These are phyloP conservation scores for Sugiyamaella japonica DNA, from an alignment of 1,139 yeast genomes.

Conservation along the genomic window DNA sequence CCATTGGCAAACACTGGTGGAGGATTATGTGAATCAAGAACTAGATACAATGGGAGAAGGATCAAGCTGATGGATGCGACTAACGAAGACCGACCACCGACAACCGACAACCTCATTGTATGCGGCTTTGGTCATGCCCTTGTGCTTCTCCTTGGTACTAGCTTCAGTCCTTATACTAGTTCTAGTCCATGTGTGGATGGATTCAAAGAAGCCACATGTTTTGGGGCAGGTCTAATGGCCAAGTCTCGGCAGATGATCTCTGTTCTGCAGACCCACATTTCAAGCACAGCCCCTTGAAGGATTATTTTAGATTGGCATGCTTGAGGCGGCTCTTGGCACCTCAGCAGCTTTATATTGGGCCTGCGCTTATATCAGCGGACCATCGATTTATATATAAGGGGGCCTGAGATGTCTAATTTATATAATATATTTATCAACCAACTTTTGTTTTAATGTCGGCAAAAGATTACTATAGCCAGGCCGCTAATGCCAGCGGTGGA, in stretches of 20 bases:
- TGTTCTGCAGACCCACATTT: neutral
- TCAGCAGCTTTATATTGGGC: neutral
- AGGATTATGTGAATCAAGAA: slow-evolving; percentile 23
- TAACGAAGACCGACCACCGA: neutral
- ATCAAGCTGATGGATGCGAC: neutral
- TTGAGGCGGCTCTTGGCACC: neutral
- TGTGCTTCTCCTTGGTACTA: no score
- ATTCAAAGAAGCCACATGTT: no score
- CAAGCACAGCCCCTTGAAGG: neutral
- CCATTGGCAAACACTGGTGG: slow-evolving; percentile 18
- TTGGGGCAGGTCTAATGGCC: no score
- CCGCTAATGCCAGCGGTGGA: neutral
- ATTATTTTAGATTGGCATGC: neutral
- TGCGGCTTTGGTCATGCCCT: no score
- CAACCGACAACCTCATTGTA: no score
- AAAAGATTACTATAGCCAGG: slow-evolving; percentile 6
- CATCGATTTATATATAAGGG: neutral
- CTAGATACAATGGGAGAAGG: slow-evolving; percentile 17
- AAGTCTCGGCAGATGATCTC: no score
- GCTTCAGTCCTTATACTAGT: no score
- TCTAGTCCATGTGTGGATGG: no score
- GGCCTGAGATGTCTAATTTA: neutral
- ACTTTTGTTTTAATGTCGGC: slow-evolving; percentile 3
- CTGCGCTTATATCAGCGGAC: neutral
- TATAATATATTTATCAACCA: neutral